Evolutionary conservation across 1,284 basidiomycete genomes (phyloP).

Genomic region (Sporisorium exsertum): DNA sequence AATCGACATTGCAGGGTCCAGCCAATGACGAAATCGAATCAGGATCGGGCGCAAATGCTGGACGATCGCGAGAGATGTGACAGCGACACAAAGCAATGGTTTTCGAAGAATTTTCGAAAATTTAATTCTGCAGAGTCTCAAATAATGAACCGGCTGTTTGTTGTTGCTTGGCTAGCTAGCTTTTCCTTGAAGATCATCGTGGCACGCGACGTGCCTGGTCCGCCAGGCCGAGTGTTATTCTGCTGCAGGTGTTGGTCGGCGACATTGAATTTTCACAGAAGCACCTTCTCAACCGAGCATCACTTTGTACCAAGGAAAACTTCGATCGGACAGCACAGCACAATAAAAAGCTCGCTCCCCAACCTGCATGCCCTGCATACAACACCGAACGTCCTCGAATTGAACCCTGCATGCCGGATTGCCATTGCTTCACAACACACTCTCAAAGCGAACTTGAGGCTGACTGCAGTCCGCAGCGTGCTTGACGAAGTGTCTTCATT

Average conservation of each 20-base stretch:
- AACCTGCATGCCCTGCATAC: slow-evolving; percentile 28
- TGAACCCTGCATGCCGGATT: slow-evolving; percentile 26
- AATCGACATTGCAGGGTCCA: neutral
- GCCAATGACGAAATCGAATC: neutral
- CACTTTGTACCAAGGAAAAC: neutral
- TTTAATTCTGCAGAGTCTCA: neutral
- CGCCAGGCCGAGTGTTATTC: slow-evolving; percentile 5
- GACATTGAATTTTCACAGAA: neutral
- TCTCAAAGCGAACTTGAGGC: neutral
- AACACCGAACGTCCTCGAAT: slow-evolving; percentile 27
- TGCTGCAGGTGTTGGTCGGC: slow-evolving; percentile 4
- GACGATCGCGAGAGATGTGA: neutral
- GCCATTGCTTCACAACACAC: neutral
- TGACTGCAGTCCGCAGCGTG: neutral
- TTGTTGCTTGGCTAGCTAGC: neutral
- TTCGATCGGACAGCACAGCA: neutral
- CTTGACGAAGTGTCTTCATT: neutral
- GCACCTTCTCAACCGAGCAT: neutral
- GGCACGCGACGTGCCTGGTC: slow-evolving; percentile 12
- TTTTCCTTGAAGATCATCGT: neutral
- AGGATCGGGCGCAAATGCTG: neutral
- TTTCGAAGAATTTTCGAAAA: neutral
- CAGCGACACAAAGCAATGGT: neutral
- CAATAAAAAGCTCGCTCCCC: neutral
- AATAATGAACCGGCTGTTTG: neutral